Evolutionary conservation across 2,329 filamentous ascomycete species (phyloP), one percentile per base, ranked within the genome.

Genomic region (Epichloe glyceriae): DNA sequence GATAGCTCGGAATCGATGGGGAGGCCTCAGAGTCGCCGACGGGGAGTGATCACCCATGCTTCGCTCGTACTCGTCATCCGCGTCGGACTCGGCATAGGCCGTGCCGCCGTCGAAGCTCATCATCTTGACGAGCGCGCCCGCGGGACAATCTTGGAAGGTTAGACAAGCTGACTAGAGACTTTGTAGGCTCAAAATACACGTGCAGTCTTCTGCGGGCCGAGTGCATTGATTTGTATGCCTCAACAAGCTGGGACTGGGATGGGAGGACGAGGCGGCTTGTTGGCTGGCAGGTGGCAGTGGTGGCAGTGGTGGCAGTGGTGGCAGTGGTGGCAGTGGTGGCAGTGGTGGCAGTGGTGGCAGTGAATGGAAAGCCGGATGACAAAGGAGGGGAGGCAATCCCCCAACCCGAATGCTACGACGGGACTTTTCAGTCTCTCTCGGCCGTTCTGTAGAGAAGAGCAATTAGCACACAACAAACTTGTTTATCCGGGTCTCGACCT

Each of bases 31-130:
- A 84, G 64, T 86, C 83, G 55, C 81, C 74, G 57, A 80, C 78
- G 53, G 82, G 5, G 82, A 85, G 65, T 78, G 80, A 62, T 82
- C 78, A 61, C 78, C 75, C 58, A 83, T 74, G 66, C 82, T 83
- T 63, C 83, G 76, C 74, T 90, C 85, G 66, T 88, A 88, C 72
- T 90, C 86, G 69, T 90, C 86, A 69, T 88, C 86, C 60, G 84
- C 85, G 64, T 88, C 86, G 57, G 82, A 88, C 69, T 88, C 86
- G 65, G 86, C 81, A 67, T 88, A 89, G 54, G 82, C 79, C 57
- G 80, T 83, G 62, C 80, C 80, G 56, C 75, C 74, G 61, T 79
- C 78, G 69, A 82, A 82, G 65, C 75, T 78, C 78, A 80, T 79
- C 61, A 65, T 66, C 52, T 55, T 60, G 56, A 53, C 46, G 35